phyloP scores from a whole-genome alignment of 2,329 filamentous ascomycete genomes.

The Aspergillus alliaceus region DNA sequence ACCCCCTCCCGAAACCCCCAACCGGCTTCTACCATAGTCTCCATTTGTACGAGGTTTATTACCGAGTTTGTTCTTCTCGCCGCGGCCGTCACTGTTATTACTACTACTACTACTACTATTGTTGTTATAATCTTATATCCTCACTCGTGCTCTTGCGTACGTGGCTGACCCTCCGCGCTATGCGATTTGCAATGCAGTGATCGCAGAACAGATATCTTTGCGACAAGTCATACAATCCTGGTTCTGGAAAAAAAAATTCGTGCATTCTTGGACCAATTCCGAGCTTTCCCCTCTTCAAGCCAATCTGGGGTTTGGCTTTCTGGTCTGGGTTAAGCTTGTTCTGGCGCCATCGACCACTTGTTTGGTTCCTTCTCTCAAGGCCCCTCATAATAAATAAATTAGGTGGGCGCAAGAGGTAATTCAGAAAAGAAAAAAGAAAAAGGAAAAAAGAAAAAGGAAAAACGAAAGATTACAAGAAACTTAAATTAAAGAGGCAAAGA shows the following conservation, averaged over 20 bases:
- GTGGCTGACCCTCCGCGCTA: slow-evolving; percentile 25
- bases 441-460: slow-evolving; percentile 7
- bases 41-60: not conserved
- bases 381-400: not conserved
- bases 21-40: slow-evolving; percentile 3
- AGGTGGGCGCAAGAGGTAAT: not conserved
- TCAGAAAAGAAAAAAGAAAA: slow-evolving; percentile 1
- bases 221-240: slow-evolving; percentile 18
- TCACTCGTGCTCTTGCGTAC: slow-evolving; percentile 19
- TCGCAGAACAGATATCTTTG: slow-evolving; percentile 20
- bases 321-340: slow-evolving; percentile 7
- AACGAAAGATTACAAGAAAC: slow-evolving; percentile 12
- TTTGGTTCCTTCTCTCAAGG: slow-evolving; percentile 13
- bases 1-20: slow-evolving; percentile 2
- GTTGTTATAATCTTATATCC: not conserved
- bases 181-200: slow-evolving; percentile 20
- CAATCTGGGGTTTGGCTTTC: slow-evolving; percentile 22
- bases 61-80: not conserved
- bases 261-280: slow-evolving; percentile 12
- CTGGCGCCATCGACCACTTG: slow-evolving; percentile 17
- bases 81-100: not conserved
- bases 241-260: slow-evolving; percentile 12
- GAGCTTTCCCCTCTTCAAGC: slow-evolving; percentile 10
- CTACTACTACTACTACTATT: not conserved
- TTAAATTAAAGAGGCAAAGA: slow-evolving; percentile 14